phyloP scores from a whole-genome alignment of 73 alveolate species.

The Paramecium octaurelia region DNA sequence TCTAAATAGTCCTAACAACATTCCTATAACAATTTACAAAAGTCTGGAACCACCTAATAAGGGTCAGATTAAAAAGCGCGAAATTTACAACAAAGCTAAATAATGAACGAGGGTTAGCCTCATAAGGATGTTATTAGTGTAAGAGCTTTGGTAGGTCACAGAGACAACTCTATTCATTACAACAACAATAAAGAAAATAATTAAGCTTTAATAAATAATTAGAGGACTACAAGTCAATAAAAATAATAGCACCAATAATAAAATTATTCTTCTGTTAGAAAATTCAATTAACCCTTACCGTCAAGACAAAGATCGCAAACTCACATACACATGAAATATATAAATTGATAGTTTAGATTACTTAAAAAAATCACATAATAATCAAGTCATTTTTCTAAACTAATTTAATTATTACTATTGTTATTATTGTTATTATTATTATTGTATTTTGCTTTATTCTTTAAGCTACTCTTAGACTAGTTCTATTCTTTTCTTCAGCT shows the following conservation, averaged over 20 bases:
- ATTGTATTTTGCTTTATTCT: background rate
- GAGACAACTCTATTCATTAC: background rate
- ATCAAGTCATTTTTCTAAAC: background rate
- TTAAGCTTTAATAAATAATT: background rate
- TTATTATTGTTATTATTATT: background rate
- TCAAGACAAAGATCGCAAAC: background rate
- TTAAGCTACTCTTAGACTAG: background rate
- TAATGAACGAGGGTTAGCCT: slow-evolving; percentile 13
- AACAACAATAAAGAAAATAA: background rate
- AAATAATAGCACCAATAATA: background rate
- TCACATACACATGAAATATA: background rate
- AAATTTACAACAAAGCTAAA: background rate
- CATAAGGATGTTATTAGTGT: background rate
- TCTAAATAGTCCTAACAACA: background rate
- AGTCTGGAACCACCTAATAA: background rate
- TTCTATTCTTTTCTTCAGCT: background rate
- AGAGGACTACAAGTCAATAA: background rate
- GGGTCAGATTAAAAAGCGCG: background rate
- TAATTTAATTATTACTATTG: background rate
- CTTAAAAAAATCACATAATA: background rate
- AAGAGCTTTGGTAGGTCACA: background rate
- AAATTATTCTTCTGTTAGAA: background rate
- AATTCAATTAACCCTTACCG: background rate
- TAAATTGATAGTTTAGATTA: background rate
- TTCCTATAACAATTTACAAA: background rate